phyloP scores from a whole-genome alignment of 148 eudicot genomes.

The Chenopodium suecicum region DNA sequence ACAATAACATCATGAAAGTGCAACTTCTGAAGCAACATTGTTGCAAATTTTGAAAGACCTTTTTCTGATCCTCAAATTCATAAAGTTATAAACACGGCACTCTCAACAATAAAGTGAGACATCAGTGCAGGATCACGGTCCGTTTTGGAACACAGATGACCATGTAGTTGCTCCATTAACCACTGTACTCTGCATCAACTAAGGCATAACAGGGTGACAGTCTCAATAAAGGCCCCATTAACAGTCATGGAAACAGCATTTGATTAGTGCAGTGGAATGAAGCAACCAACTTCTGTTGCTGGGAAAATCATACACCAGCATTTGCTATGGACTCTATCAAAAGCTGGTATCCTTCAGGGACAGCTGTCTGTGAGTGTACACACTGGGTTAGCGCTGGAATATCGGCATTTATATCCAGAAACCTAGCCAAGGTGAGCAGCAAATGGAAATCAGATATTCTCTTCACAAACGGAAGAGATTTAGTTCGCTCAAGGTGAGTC shows the following conservation, averaged over 20 bases:
- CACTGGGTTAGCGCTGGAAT: conserved; percentile 76
- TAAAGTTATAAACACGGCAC: conserved; percentile 4
- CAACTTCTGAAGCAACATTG: background rate
- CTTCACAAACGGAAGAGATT: conserved; percentile 73
- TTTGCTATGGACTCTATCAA: conserved; percentile 85
- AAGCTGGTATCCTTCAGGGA: conserved; percentile 94
- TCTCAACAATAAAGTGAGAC: background rate
- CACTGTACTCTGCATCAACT: background rate
- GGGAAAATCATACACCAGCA: conserved; percentile 37
- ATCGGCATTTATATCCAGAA: conserved; percentile 72
- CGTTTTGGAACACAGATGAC: background rate
- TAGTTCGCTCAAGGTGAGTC: conserved; percentile 68
- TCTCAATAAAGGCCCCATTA: background rate
- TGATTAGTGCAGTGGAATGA: background rate
- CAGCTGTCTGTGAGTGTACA: conserved; percentile 52
- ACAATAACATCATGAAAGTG: background rate
- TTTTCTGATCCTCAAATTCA: conserved; percentile 3
- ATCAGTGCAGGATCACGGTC: background rate
- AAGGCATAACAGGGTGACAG: background rate
- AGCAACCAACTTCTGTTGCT: background rate
- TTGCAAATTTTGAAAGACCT: background rate
- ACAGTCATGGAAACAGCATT: background rate
- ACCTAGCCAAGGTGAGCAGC: conserved; percentile 61
- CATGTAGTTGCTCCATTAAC: background rate
- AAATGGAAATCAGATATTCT: conserved; percentile 92